Conservation (phyloP, 2,329 filamentous ascomycete species). For the Cordyceps farinosa region DNA sequence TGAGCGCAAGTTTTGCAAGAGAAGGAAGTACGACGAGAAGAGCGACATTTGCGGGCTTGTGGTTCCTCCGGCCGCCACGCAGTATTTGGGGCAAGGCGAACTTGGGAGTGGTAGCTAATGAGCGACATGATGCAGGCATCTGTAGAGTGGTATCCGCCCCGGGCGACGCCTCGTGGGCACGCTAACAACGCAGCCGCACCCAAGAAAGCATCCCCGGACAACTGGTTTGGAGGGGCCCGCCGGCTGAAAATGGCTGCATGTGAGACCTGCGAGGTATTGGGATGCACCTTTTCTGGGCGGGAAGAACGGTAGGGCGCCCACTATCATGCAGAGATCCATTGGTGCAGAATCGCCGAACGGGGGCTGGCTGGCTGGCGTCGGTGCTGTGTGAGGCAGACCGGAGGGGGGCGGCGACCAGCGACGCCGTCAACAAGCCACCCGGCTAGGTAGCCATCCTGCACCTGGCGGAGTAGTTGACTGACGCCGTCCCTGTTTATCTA, state of each 20-base stretch:
- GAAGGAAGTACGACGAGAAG: neutral
- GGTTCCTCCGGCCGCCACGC: slow-evolving; percentile 2
- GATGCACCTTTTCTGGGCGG: neutral
- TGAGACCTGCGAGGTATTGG: neutral
- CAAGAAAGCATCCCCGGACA: neutral
- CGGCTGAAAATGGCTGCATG: slow-evolving; percentile 8
- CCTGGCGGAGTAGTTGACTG: neutral
- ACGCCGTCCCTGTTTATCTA: neutral
- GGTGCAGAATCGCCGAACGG: neutral
- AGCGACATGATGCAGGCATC: slow-evolving; percentile 6
- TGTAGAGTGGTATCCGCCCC: neutral
- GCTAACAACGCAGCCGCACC: slow-evolving; percentile 14
- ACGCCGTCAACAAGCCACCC: neutral
- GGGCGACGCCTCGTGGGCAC: slow-evolving; percentile 15
- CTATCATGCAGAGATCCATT: slow-evolving; percentile 10
- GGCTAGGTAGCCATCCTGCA: neutral
- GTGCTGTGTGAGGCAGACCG: slow-evolving; percentile 9
- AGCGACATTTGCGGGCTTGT: neutral
- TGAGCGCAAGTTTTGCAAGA: neutral
- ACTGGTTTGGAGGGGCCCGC: neutral
- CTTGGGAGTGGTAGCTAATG: neutral
- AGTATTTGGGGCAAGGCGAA: slow-evolving; percentile 9
- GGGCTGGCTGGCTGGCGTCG: slow-evolving; percentile 5
- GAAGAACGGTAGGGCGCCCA: neutral
- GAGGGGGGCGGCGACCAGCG: neutral